These are phyloP conservation scores for Barnettozyma populi DNA, from an alignment of 805 yeast species.

Conservation along the genomic window DNA sequence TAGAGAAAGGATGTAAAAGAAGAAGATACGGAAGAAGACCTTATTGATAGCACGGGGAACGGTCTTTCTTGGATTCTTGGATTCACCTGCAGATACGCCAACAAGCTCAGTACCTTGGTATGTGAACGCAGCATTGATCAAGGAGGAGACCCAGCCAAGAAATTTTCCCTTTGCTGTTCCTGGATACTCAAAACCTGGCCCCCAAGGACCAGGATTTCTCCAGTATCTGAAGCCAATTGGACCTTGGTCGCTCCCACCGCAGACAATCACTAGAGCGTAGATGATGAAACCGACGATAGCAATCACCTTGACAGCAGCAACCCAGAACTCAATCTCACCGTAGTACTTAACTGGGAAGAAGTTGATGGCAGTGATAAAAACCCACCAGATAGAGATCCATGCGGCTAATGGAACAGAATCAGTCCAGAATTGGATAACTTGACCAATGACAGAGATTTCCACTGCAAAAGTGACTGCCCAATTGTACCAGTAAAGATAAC, in stretches of 20 bases:
- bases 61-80: slow-evolving; percentile 61
- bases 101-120: slow-evolving; percentile 76
- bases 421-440: slow-evolving; percentile 62
- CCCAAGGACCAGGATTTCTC: slow-evolving; percentile 77
- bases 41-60: slow-evolving; percentile 70
- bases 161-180: slow-evolving; percentile 51
- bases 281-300: slow-evolving; percentile 69
- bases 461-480: slow-evolving; percentile 76
- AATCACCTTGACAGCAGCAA: slow-evolving; percentile 58
- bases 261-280: slow-evolving; percentile 64
- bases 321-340: slow-evolving; percentile 76
- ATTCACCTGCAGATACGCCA: slow-evolving; percentile 73
- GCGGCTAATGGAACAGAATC: slow-evolving; percentile 62
- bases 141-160: slow-evolving; percentile 64
- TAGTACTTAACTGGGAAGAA: slow-evolving; percentile 63
- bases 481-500: slow-evolving; percentile 71
- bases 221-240: slow-evolving; percentile 77
- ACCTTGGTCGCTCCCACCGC: slow-evolving; percentile 67
- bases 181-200: slow-evolving; percentile 51
- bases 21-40: slow-evolving; percentile 57
- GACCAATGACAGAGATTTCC: slow-evolving; percentile 69
- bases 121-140: slow-evolving; percentile 73
- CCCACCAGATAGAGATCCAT: slow-evolving; percentile 66
- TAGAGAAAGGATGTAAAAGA: slow-evolving; percentile 61
- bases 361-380: slow-evolving; percentile 46